A percentile compares a stretch with the other conserved stretches of the same genome.
Conservation (phyloP, 768 basidiomycete species). For the Terana coerulea region DNA sequence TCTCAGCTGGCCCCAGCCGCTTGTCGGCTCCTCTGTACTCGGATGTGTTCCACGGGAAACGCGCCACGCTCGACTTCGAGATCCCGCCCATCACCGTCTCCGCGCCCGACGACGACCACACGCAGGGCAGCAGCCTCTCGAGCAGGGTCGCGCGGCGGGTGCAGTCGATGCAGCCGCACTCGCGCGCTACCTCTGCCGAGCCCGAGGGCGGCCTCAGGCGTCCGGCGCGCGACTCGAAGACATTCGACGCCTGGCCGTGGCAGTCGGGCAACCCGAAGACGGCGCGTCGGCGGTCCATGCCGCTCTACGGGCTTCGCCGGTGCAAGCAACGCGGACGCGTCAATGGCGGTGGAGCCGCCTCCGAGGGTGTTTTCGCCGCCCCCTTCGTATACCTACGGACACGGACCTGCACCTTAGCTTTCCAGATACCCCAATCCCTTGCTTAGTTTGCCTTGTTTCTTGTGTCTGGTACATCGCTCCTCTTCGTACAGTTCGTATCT, state of each 20-base stretch:
- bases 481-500: not conserved
- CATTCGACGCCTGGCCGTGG: conserved; percentile 21
- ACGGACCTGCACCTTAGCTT: not conserved
- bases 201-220: conserved; percentile 14
- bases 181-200: conserved; percentile 4
- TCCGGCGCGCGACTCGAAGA: conserved; percentile 14
- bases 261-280: not conserved
- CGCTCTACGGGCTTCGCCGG: not conserved
- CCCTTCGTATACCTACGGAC: not conserved
- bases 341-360: not conserved
- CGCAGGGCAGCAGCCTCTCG: conserved; percentile 10
- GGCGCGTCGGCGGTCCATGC: conserved; percentile 3
- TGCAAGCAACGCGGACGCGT: not conserved
- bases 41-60: no score
- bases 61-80: conserved; percentile 7
- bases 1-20: not conserved
- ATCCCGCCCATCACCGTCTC: conserved; percentile 17
- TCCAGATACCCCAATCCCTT: not conserved
- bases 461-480: not conserved
- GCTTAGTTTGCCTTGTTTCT: not conserved
- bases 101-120: conserved; percentile 8
- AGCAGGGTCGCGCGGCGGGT: conserved; percentile 15
- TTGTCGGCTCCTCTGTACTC: not conserved
- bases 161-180: conserved; percentile 22
- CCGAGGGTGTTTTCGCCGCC: conserved; percentile 8